Conservation (phyloP, 176 grass and related monocot species). For the Chloris gayana region DNA sequence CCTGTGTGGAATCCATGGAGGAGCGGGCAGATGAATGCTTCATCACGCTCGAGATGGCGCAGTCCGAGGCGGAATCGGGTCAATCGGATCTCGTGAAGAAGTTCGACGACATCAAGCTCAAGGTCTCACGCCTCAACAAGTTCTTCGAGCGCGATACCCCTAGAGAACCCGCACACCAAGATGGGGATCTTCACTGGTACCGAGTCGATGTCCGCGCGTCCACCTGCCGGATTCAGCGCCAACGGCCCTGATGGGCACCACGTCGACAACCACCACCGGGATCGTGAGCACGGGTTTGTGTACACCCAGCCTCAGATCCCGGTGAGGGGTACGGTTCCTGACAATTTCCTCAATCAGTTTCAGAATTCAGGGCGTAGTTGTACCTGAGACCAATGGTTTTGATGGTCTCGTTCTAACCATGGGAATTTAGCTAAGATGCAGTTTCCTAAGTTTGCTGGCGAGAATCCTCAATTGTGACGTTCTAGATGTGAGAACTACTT, state of each 20-base stretch:
- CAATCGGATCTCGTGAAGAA: neutral
- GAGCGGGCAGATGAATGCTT: too few relatives aligned
- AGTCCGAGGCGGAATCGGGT: too few relatives aligned
- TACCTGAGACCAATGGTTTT: fast-evolving
- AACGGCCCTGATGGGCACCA: neutral
- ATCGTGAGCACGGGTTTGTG: neutral
- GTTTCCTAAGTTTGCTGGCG: neutral
- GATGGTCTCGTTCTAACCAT: neutral
- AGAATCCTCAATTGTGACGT: neutral
- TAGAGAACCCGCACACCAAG: neutral
- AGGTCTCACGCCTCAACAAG: neutral
- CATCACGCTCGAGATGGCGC: too few relatives aligned
- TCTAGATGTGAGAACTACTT: neutral
- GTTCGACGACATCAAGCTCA: neutral
- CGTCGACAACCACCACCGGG: neutral
- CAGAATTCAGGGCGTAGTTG: fast-evolving
- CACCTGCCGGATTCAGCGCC: neutral
- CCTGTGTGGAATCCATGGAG: too few relatives aligned
- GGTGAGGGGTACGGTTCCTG: neutral
- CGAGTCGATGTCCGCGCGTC: neutral
- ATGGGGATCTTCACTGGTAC: neutral
- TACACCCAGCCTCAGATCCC: neutral
- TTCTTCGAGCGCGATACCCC: neutral
- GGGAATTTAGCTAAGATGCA: neutral
- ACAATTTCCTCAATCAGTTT: neutral